A percentile compares a stretch with the other conserved stretches of the same genome.
These are phyloP conservation scores for Coniochaeta hoffmannii DNA, from an alignment of 2,329 filamentous ascomycete genomes.

Conservation along the genomic window DNA sequence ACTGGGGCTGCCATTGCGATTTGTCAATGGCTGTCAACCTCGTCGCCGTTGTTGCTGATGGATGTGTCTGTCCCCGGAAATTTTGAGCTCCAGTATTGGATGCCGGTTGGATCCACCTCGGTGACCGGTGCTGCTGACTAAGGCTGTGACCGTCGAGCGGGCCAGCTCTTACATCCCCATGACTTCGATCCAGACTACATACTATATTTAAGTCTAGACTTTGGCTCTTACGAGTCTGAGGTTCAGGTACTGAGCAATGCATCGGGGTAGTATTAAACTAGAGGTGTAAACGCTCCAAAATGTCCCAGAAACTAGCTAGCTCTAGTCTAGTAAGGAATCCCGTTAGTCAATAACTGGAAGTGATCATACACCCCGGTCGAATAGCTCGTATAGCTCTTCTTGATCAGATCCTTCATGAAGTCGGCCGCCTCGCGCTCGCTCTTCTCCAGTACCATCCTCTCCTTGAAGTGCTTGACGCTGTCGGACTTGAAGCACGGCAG, in stretches of 20 bases:
- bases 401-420: conserved; percentile 83
- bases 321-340: conserved; percentile 91
- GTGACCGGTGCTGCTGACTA: not conserved
- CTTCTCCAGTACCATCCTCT: conserved; percentile 88
- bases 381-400: conserved; percentile 84
- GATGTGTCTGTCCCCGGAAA: not conserved
- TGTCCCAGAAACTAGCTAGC: too few species aligned
- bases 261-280: too few species aligned
- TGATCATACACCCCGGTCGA: conserved; percentile 95
- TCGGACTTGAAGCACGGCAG: conserved; percentile 97
- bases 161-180: too few species aligned
- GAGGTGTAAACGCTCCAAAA: too few species aligned
- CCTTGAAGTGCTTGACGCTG: conserved; percentile 84
- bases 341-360: conserved; percentile 95
- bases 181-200: too few species aligned
- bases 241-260: too few species aligned
- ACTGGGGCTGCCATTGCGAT: not conserved
- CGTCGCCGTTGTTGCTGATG: not conserved
- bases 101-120: not conserved
- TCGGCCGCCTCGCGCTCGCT: conserved; percentile 89
- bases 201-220: too few species aligned
- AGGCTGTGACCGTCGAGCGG: too few species aligned
- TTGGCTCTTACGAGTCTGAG: too few species aligned
- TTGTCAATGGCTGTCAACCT: not conserved
- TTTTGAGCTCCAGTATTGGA: conserved; percentile 2